Evolutionary conservation across 129 eudicot genomes (phyloP), one percentile per base, ranked within the genome.

Genomic region (Escallonia herrerae): DNA sequence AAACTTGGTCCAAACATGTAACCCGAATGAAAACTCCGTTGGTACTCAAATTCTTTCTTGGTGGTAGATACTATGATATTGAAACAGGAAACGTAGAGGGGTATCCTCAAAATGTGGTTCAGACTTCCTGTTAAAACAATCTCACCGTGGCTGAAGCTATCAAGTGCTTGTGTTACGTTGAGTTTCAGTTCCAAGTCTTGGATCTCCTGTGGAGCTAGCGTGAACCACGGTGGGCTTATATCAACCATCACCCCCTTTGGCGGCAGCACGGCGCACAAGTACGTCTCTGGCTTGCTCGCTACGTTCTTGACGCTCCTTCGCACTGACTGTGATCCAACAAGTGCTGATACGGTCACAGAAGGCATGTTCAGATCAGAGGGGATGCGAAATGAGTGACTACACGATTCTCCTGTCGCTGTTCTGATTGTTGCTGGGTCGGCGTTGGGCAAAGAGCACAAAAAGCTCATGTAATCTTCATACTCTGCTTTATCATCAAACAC

Each of bases 401-500:
- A 94, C 3, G 84, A 51, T 68, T 82, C 95, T 57, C 97, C 99
- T 3, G 84, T 82, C 57, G 90, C 86, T 1, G 79, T 75, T 65
- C 79, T 80, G 63, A 94, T 71, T 65, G 66, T 52, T 70, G 70
- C 69, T 10, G 82, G 85, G 77, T 82, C 84, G 7, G 78, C 64
- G 72, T 82, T 89, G 6, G 99, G 97, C 40, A 94, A 81, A 8
- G 99, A 86, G 82, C 99, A 89, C 77, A 94, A 76, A 83, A 94
- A 94, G 45, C 75, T 84, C 71, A 94, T 79, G 71, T 94, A 94
- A 66, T 94, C 97, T 74, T 81, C 94, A 11, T 65, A 79, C 33
- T 78, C 98, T 91, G 83, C 56, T 58, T 43, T 50, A 10, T 56
- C 15, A 66, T 57, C 57, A 54, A 22, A 22, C 33, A 22, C 33